Percentiles rank a stretch among this genome's conserved stretches.
These are phyloP conservation scores for Torrubiella hemipterigena DNA, from an alignment of 2,329 filamentous ascomycete genomes.

Conservation along the genomic window DNA sequence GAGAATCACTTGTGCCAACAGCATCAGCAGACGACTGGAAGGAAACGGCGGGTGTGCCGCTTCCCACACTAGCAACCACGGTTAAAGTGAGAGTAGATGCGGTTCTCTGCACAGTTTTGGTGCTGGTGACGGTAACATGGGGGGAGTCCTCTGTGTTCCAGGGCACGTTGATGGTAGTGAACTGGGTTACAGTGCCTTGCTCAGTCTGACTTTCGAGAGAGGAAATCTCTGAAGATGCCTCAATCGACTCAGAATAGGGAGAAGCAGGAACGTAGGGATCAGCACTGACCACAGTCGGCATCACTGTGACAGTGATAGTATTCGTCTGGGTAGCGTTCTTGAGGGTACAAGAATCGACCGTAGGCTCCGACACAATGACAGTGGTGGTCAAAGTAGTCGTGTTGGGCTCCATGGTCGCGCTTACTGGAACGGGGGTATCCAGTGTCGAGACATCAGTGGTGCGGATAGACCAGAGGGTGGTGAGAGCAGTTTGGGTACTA, in stretches of 20 bases:
- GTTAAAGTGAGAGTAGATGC: conserved; percentile 12
- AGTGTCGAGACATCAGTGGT: conserved; percentile 6
- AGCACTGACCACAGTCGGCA: conserved; percentile 2
- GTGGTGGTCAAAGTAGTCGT: conserved; percentile 9
- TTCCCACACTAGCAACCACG: no score
- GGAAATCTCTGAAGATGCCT: conserved; percentile 7
- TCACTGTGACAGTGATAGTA: conserved; percentile 3
- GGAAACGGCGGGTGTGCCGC: no score
- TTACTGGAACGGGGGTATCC: background rate
- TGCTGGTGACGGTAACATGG: conserved; percentile 14
- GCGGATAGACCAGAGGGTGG: conserved; percentile 20
- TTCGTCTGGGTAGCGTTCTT: conserved; percentile 2
- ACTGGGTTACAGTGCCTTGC: no score
- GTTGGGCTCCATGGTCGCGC: conserved; percentile 12
- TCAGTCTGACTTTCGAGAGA: no score
- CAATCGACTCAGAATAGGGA: conserved; percentile 13
- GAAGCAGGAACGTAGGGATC: conserved; percentile 8
- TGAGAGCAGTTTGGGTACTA: conserved; percentile 20
- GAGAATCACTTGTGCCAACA: no score
- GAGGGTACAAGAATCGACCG: background rate
- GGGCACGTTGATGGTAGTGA: conserved; percentile 17
- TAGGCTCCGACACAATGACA: conserved; percentile 10
- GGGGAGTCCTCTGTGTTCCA: conserved; percentile 16
- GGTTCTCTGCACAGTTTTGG: conserved; percentile 14
- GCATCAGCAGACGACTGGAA: no score